These are phyloP conservation scores for Lablab purpureus DNA, from an alignment of 306 rosid species.

Conservation along the genomic window DNA sequence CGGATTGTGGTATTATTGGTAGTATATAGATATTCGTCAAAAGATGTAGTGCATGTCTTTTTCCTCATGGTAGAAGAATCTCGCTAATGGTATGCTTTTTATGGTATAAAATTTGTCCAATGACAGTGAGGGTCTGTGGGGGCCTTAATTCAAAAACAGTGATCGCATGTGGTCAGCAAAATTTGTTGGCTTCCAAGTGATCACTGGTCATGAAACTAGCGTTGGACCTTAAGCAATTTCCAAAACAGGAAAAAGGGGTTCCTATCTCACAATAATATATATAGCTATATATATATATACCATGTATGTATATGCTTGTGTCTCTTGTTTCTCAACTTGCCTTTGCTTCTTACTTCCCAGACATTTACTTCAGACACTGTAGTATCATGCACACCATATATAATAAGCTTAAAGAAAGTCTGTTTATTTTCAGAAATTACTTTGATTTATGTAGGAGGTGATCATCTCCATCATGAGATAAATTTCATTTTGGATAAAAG, in stretches of 20 bases:
- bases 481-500: too few species aligned
- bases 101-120: slow-evolving; percentile 27
- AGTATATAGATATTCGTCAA: slow-evolving; percentile 26
- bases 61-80: slow-evolving; percentile 19
- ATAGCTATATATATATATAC: too few species aligned
- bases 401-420: too few species aligned
- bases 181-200: slow-evolving; percentile 48
- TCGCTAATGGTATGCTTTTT: slow-evolving; percentile 28
- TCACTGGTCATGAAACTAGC: slow-evolving; percentile 53
- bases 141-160: slow-evolving; percentile 45
- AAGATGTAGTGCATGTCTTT: slow-evolving; percentile 27
- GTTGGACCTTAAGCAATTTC: slow-evolving; percentile 36
- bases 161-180: slow-evolving; percentile 38
- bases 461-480: too few species aligned
- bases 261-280: slow-evolving; percentile 28
- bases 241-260: slow-evolving; percentile 30
- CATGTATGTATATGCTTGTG: not conserved
- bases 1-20: slow-evolving; percentile 12
- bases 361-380: too few species aligned
- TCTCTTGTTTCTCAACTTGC: slow-evolving; percentile 16
- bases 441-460: too few species aligned
- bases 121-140: not conserved
- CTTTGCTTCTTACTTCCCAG: not conserved
- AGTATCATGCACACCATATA: too few species aligned
- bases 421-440: too few species aligned